Base-by-base conservation (phyloP, 352 stramenopile genomes). In the Pythium aquatile region DNA sequence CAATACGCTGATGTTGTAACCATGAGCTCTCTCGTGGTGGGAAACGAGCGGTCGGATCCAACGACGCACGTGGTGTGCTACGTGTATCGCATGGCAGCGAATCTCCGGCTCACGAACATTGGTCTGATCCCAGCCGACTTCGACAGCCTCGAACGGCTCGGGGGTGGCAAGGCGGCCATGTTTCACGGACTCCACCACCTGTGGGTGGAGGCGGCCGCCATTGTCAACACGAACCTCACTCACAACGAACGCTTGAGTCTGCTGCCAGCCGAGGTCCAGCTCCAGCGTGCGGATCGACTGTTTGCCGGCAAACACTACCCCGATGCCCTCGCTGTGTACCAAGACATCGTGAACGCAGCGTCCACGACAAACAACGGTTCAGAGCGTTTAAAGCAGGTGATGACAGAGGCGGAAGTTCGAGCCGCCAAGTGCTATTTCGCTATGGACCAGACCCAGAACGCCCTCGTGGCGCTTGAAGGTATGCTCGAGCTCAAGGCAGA, bases 41-140 rank as follows among this genome's bases (percentile, higher is more conserved):
- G 71, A 5, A 49, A 17, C 17, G 70, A 85, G 29, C 55, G 81
- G 46, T 71, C 79, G 5, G 83, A 90, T 52, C 83, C 85, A 35
- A 87, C 79, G 0, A 74, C 88, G 62, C 76, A 89, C 63, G 83
- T 92, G 29, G 88, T 88, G 53, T 90, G 80, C 54, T 90, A 87
- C 63, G 76, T 81, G 0, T 91, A 91, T 66, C 75, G 83, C 10
- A 90, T 91, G 83, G 81, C 77, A 5, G 78, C 80, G 37, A 90
- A 91, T 51, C 53, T 91, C 24, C 76, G 81, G 24, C 71, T 91
- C 63, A 66, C 78, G 17, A 62, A 74, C 54, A 85, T 83, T 35
- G 78, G 88, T 33, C 32, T 75, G 14, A 76, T 91, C 8, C 60
- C 76, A 16, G 61, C 67, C 0, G 81, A 89, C 33, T 89, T 88